These are phyloP conservation scores for Harrya chromipes DNA, from an alignment of 768 basidiomycete genomes.

Conservation along the genomic window DNA sequence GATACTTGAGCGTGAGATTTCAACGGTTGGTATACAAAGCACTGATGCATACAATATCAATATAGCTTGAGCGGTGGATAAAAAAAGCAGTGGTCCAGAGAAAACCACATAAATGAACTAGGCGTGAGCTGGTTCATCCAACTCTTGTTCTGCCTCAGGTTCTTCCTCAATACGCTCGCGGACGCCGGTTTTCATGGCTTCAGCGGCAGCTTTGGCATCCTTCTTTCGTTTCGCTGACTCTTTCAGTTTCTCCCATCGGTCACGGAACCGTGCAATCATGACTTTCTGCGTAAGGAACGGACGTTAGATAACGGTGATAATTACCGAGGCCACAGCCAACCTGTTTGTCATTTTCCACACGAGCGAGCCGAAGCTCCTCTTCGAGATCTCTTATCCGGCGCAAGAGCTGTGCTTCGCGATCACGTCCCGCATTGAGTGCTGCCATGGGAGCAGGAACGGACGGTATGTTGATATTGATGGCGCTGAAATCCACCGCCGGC, in stretches of 20 bases:
- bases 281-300: slow-evolving; percentile 53
- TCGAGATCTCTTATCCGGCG: slow-evolving; percentile 70
- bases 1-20: neutral
- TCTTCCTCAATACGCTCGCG: slow-evolving; percentile 70
- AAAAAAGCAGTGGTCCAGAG: slow-evolving; percentile 2
- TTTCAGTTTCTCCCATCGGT: slow-evolving; percentile 88
- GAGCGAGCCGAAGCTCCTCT: slow-evolving; percentile 63
- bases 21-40: slow-evolving; percentile 7
- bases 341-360: slow-evolving; percentile 80
- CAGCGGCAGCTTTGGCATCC: slow-evolving; percentile 59
- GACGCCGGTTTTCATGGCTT: slow-evolving; percentile 42
- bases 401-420: slow-evolving; percentile 51
- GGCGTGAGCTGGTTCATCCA: slow-evolving; percentile 28
- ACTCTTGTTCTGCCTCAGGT: slow-evolving; percentile 62
- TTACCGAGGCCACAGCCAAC: slow-evolving; percentile 37
- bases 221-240: slow-evolving; percentile 86
- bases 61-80: neutral
- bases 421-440: slow-evolving; percentile 49
- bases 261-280: slow-evolving; percentile 79
- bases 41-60: slow-evolving; percentile 13
- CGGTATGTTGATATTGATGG: slow-evolving; percentile 57
- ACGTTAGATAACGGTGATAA: slow-evolving; percentile 11
- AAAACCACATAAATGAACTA: neutral
- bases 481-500: slow-evolving; percentile 48
- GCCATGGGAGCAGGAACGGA: slow-evolving; percentile 45